Evolutionary conservation across 139 green algal species (phyloP), one percentile per base, ranked within the genome.

Genomic region (Micractinium sp.): DNA sequence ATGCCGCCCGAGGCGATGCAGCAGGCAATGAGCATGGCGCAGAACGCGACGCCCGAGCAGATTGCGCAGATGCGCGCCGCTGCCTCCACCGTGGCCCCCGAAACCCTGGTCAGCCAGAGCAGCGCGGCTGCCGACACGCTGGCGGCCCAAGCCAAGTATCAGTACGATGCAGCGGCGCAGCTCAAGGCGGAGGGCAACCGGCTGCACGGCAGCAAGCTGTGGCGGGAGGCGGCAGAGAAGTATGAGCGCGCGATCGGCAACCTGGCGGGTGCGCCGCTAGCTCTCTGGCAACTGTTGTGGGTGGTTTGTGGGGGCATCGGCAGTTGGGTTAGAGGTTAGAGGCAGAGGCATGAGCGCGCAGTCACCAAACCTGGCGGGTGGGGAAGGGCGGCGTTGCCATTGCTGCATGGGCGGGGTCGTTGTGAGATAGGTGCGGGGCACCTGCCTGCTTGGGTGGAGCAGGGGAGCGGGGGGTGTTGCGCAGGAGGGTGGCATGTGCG

Each of bases 161-260:
- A 92, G 53, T 22, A 61, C 22, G 35, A 27, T 0, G 91, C 67
- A 7, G 73, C 80, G 3, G 47, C 82, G 47, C 29, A 47, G 23
- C 79, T 94, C 12, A 94, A 94, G 66, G 61, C 84, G 12, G 87
- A 94, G 38, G 91, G 91, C 33, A 94, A 94, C 81, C 29, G n/a
- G 18, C 85, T 94, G 53, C 87, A 93, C 76, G 36, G 81, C 7
- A 16, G 25, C 27, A 31, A 67, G 47, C 69, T 41, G n/a, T 94
- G 85, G 53, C 25, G 81, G 12, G 82, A 88, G 38, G 91, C 91
- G 18, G 82, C 66, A 0, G 83, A 93, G 20, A 94, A 94, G 81
- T 94, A 94, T 35, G 18, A 79, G 25, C 85, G 87, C 0, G 91
- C 91, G 19, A 12, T 92, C 47, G 25, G n/a, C 73, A 94, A 86